A percentile compares a stretch with the other conserved stretches of the same genome.
Evolutionary conservation across 148 eudicot species (phyloP).

Genomic region (Persicaria tinctoria): DNA sequence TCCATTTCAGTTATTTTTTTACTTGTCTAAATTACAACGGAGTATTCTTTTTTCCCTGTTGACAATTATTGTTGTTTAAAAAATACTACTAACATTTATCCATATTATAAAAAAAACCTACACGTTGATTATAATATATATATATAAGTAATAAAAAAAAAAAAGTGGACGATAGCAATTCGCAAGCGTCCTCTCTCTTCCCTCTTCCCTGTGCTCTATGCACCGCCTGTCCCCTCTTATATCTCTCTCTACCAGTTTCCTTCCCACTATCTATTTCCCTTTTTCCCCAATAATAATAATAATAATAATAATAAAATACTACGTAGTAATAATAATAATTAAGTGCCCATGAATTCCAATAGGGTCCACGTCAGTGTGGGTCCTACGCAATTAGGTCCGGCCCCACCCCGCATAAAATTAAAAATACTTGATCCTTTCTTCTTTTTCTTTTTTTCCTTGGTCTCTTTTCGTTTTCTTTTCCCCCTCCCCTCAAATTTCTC

Average conservation of each 20-base stretch:
- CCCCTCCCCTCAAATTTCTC: not conserved
- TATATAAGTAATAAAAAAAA: not conserved
- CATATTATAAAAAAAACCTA: too few relatives aligned
- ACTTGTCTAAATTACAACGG: too few relatives aligned
- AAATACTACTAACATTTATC: too few relatives aligned
- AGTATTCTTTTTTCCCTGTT: too few relatives aligned
- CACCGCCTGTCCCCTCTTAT: conserved; percentile 12
- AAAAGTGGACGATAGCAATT: conserved; percentile 8
- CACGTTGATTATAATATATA: too few relatives aligned
- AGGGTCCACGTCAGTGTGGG: conserved; percentile 10
- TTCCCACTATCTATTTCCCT: conserved; percentile 9
- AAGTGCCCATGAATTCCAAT: conserved; percentile 9
- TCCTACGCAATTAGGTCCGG: conserved; percentile 1
- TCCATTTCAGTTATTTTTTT: too few relatives aligned
- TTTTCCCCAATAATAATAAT: not conserved
- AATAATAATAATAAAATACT: not conserved
- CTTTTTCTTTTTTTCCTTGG: conserved; percentile 5
- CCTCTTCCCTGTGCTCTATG: conserved; percentile 15
- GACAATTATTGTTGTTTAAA: too few relatives aligned
- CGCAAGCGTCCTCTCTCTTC: conserved; percentile 14
- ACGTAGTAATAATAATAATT: not conserved
- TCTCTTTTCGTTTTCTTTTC: conserved; percentile 7
- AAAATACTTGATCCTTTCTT: conserved; percentile 2
- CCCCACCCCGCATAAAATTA: not conserved
- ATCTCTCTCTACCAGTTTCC: conserved; percentile 10